phyloP scores from a whole-genome alignment of 495 filamentous ascomycete genomes.

The Xylaria bambusicola region DNA sequence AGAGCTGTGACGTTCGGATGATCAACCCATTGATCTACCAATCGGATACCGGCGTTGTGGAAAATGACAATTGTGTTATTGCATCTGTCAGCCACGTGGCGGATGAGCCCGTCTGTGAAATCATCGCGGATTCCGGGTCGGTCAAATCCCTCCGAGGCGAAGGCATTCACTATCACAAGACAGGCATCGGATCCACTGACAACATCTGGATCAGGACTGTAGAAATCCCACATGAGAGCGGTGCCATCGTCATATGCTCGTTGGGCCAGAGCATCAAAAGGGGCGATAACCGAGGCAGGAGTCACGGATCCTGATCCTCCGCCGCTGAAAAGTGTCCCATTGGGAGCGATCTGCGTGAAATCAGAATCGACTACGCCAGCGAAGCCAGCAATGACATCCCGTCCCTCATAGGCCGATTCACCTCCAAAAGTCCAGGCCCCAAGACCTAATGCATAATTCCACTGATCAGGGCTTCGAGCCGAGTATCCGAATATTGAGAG shows the following conservation, averaged over 20 bases:
- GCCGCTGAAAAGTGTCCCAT: constrained; percentile 47
- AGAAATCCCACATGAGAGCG: constrained; percentile 36
- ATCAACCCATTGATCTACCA: constrained; percentile 49
- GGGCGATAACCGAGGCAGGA: constrained; percentile 44
- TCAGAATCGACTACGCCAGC: constrained; percentile 4
- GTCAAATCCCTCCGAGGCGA: constrained; percentile 46
- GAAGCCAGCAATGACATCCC: constrained; percentile 14
- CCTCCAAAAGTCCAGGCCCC: constrained; percentile 19
- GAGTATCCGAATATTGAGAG: constrained; percentile 36
- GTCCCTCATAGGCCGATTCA: constrained; percentile 9
- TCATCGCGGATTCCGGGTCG: constrained; percentile 32
- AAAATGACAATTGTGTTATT: constrained; percentile 56
- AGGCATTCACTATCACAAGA: constrained; percentile 54
- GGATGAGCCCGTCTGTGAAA: constrained; percentile 49
- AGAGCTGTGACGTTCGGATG: constrained; percentile 56
- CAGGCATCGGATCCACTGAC: constrained; percentile 54
- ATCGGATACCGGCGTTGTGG: constrained; percentile 51
- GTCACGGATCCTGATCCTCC: constrained; percentile 51
- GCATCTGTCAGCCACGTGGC: constrained; percentile 46
- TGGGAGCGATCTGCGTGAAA: constrained; percentile 21
- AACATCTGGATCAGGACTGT: constrained; percentile 25
- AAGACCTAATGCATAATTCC: constrained; percentile 10
- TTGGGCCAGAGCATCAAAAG: constrained; percentile 53
- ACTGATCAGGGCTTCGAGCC: constrained; percentile 20
- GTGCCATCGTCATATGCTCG: constrained; percentile 45